Base-by-base conservation (phyloP, 371 early-diverging fungal species). In the Haplosporangium sp. region DNA sequence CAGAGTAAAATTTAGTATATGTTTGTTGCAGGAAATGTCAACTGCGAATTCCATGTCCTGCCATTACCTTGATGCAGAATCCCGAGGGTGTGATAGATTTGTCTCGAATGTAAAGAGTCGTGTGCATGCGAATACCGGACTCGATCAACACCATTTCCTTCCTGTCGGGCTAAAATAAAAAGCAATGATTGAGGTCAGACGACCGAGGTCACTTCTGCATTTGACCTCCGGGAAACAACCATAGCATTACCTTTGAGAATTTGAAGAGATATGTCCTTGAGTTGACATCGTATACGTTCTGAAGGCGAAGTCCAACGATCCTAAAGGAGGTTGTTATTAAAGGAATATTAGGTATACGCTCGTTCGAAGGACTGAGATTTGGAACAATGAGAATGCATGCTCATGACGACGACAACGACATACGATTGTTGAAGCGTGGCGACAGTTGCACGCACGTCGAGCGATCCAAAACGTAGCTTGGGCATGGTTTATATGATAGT, bases 201-300 rank as follows among this genome's bases (percentile, higher is more conserved):
- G 29, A 29, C 29, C 29, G 29, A 29, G 29, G 29, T 29, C 29
- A 29, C 29, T 29, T 29, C 38, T n/a, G n/a, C n/a, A 29, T 29
- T 29, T 29, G 29, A 4, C 29, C 29, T 29, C 29, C 29, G 29
- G 29, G 29, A 29, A 29, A 29, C 29, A 29, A 29, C 29, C 29
- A 29, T 29, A 29, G 29, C 29, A 29, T 29, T 29, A 89, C 92
- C 84, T 91, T 90, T 55, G 95, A 90, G 71, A 99, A 98, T 73
- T 98, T 98, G 81, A 98, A 87, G 38, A 98, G 84, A 69, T 93
- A 95, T 20, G 97, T 97, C 81, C 93, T 94, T 11, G 89, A 69
- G 69, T 94, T 95, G 72, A 97, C 88, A 84, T 99, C 99, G 82
- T 98, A 98, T 21, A 97, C 88, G 62, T 95, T 95, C 83, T 97